Evolutionary conservation across 129 eudicot genomes (phyloP), one percentile per base, ranked within the genome.

Genomic region (Tanacetum coccineum): DNA sequence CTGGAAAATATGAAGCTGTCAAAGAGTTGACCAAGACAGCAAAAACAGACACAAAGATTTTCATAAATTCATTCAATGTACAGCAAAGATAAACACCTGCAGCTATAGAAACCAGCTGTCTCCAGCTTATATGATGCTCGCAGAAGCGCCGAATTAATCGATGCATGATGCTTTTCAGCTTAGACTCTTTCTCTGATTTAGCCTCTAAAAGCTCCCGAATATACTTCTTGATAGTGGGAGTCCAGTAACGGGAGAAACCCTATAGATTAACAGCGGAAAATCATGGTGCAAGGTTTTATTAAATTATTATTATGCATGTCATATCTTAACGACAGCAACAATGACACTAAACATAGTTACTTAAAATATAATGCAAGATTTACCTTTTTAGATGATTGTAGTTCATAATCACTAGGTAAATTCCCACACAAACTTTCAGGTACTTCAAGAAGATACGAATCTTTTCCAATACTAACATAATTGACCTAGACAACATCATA

Each of bases 181-280:
- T 89, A 17, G 93, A 75, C 62, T 89, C 95, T 75, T 82, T 94
- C 67, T 80, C 95, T 32, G 95, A 78, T 81, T 87, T 95, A 77
- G 92, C 97, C 64, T 81, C 87, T 30, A 90, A 81, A n/a, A 94
- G 93, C 83, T 87, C 85, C 75, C 80, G 83, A 3, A 87, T 25
- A 52, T 73, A 75, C 19, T 75, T 65, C 74, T 84, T 89, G 45
- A 87, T 84, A 59, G 55, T 67, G 19, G 99, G 95, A 66, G 87
- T 80, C 99, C 97, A 87, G 79, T 87, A 89, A 73, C 97, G 84
- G 49, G 52, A 78, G 68, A 81, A 81, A 59, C 99, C 99, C 99
- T 94, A 75, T 62, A 67, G 30, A 68, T 36, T 22, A 59, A 64
- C 2, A 22, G n/a, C 10, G 19, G 19, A 60, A 32, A 14, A 32